A percentile compares a stretch with the other conserved stretches of the same genome.
These are phyloP conservation scores for Dalbergia cochinchinensis DNA, from an alignment of 306 rosid genomes.

Conservation along the genomic window DNA sequence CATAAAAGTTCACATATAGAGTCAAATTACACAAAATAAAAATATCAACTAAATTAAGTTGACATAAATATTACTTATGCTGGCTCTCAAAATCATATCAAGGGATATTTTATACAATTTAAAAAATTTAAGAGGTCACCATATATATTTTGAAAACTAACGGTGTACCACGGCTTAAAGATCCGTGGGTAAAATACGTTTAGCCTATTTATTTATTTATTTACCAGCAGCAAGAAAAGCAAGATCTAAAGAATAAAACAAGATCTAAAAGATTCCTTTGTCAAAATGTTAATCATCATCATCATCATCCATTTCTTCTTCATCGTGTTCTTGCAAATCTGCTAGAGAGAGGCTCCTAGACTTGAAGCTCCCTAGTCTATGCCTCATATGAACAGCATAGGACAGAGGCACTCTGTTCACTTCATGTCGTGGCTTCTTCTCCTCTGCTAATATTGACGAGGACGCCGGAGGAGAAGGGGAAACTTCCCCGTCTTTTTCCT, in stretches of 20 bases:
- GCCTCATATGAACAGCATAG: conserved; percentile 43
- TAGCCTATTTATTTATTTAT: too few relatives aligned
- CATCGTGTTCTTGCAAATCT: conserved; percentile 72
- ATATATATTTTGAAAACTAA: too few relatives aligned
- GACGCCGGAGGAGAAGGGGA: conserved; percentile 31
- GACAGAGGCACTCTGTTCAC: conserved; percentile 31
- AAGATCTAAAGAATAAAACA: not conserved
- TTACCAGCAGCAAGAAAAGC: not conserved
- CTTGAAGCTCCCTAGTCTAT: conserved; percentile 64
- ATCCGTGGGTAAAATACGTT: too few relatives aligned
- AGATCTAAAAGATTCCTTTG: not conserved
- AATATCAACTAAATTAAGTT: too few relatives aligned
- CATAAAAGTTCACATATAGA: too few relatives aligned
- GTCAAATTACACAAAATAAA: too few relatives aligned
- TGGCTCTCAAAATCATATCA: too few relatives aligned
- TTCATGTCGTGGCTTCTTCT: conserved; percentile 47
- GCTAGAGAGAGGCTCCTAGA: conserved; percentile 71
- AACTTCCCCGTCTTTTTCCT: conserved; percentile 36
- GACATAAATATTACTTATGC: too few relatives aligned
- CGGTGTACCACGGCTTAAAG: too few relatives aligned
- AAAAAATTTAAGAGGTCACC: too few relatives aligned
- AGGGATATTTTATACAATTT: too few relatives aligned
- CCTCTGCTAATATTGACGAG: conserved; percentile 30
- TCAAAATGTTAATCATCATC: not conserved
- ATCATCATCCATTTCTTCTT: conserved; percentile 39